Evolutionary conservation across 2,329 filamentous ascomycete species (phyloP), one percentile per base, ranked within the genome.

Genomic region (Sporothrix schenckii): DNA sequence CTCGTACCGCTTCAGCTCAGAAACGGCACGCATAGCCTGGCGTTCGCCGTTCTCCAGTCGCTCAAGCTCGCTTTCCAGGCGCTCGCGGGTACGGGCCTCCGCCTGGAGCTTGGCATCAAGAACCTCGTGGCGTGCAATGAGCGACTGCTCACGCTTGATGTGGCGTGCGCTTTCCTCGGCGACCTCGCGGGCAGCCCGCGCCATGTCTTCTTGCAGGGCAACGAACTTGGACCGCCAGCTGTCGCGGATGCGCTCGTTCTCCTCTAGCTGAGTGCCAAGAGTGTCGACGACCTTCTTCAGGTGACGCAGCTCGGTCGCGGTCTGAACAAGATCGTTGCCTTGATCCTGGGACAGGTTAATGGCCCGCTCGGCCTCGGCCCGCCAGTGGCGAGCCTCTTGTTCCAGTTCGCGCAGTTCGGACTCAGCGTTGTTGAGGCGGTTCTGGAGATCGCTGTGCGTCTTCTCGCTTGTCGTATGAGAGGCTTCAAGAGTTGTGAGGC

Each of bases 121-220:
- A 52, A 93, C 89, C 76, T 94, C 91, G 75, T 92, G 92, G 73
- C 93, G 85, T 72, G 92, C 92, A 74, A 93, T 84, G 74, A 92
- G 87, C 71, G 92, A 89, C 74, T 92, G 89, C 77, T 96, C 92
- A 78, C 91, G 91, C 80, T 91, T 91, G 76, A 89, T 88, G 81
- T 91, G 94, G 49, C 87, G 85, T 41, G 91, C 88, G 77, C 94
- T 94, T 77, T 98, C 94, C 75, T 92, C 89, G 27, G 91, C 89
- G 72, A 97, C 89, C 72, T 97, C 91, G 61, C 88, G 88, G 68
- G 92, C 90, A 65, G 93, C 92, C 70, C 84, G 84, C 44, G 89
- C 87, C 90, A 98, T 94, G 75, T 97, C 93, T 73, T 93, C 88
- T 80, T 98, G 94, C 52, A 99, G 83, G 72, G 89, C 89, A 75